Conservation (phyloP, 148 eudicot genomes). For the Silene uniflora region DNA sequence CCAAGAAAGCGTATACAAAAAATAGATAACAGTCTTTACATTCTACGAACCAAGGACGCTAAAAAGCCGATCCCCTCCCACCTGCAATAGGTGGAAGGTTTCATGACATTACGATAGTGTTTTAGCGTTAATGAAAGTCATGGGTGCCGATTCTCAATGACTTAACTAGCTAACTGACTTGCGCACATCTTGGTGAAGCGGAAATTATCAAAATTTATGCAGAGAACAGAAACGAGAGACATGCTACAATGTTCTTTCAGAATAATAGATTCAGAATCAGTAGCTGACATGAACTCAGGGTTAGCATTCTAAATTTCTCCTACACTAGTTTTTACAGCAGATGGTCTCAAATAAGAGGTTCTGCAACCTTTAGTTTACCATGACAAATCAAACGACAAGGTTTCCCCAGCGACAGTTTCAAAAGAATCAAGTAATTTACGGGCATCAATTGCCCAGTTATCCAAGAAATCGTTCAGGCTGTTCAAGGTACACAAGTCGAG, state of each 20-base stretch:
- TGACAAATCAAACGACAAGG: conserved; percentile 20
- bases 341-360: background rate
- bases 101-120: background rate
- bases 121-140: background rate
- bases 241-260: background rate
- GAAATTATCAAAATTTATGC: background rate
- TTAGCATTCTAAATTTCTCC: background rate
- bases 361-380: conserved; percentile 10
- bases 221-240: background rate
- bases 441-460: conserved; percentile 19
- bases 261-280: background rate
- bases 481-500: conserved; percentile 8
- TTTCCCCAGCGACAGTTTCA: conserved; percentile 4
- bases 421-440: conserved; percentile 6
- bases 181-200: background rate
- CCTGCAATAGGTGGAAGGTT: background rate
- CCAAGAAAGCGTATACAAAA: too few species aligned
- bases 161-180: background rate
- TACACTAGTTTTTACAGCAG: background rate
- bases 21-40: background rate
- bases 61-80: background rate
- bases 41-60: background rate
- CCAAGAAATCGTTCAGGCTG: conserved; percentile 18
- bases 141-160: background rate
- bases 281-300: background rate